Base-by-base conservation (phyloP, 2,329 filamentous ascomycete genomes). In the Chalaropsis thielavioides region DNA sequence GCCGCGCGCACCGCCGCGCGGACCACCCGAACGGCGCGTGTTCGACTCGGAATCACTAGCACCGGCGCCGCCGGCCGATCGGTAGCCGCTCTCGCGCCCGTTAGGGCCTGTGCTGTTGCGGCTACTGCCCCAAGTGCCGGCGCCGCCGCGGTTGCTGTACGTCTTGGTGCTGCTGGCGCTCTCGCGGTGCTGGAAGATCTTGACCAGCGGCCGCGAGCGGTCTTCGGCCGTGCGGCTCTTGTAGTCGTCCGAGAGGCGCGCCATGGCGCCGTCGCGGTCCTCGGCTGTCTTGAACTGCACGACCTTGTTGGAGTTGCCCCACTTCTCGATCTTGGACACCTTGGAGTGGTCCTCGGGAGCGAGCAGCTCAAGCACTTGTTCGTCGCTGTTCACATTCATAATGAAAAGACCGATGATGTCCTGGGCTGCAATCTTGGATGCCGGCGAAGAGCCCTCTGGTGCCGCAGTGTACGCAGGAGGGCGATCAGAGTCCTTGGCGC, bases 351-450 rank as follows among this genome's bases (percentile, higher is more conserved):
- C 90, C 71, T 95, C 89, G 13, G 94, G 86, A 0, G 84, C 80
- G 72, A 99, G 92, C 27, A 96, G 80, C 41, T 89, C 86, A 65
- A 87, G 86, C 44, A 90, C 87, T 67, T 92, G 89, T 40, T 96
- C 89, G 69, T 92, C 89, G 64, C 83, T 88, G 71, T 86, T 89
- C 24, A 92, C 85, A 71, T 92, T 92, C 77, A 89, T 89, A 67
- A 99, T 86, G 75, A 96, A 99, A 22, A 99, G 82, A 61, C 89
- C 92, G 71, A 90, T 87, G 70, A 87, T 90, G 69, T 82, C 84
- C 71, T 90, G 81, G 19, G 81, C 76, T 56, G 79, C 72, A 43
- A 77, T 81, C 22, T 63, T 65, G 73, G 89, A 87, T 35, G 81
- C 77, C 17, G 83, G 81, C 1, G 83, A 83, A n/a, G 80, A 75